phyloP scores from a whole-genome alignment of 306 rosid species.

The Lotus japonicus region DNA sequence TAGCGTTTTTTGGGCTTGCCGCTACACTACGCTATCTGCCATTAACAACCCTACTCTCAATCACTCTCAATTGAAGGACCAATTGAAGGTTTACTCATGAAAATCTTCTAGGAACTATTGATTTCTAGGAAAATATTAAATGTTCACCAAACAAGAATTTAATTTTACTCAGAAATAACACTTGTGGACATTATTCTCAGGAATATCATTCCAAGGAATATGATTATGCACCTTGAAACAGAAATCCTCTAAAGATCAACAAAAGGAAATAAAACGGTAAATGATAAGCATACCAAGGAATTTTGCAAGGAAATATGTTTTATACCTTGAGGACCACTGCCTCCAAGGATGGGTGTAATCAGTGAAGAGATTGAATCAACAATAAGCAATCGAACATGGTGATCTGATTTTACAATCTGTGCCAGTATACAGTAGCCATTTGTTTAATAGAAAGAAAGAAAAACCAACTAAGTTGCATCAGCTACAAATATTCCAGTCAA shows the following conservation, averaged over 20 bases:
- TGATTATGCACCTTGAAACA: too few relatives aligned
- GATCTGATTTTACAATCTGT: slow-evolving; percentile 41
- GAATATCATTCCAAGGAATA: too few relatives aligned
- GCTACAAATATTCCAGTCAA: slow-evolving; percentile 7
- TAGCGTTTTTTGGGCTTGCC: too few relatives aligned
- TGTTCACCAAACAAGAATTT: too few relatives aligned
- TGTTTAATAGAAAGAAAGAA: slow-evolving; percentile 15
- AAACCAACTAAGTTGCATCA: neutral
- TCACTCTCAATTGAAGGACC: too few relatives aligned
- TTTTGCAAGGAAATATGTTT: slow-evolving; percentile 19
- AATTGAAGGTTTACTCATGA: too few relatives aligned
- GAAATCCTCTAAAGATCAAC: neutral
- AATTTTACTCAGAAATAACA: too few relatives aligned
- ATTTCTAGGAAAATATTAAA: too few relatives aligned
- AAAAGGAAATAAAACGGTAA: slow-evolving; percentile 8
- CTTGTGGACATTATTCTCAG: too few relatives aligned
- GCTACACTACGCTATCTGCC: too few relatives aligned
- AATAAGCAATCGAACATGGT: slow-evolving; percentile 56
- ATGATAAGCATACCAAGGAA: slow-evolving; percentile 10
- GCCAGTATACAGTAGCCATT: slow-evolving; percentile 21
- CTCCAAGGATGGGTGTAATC: slow-evolving; percentile 80
- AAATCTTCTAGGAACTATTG: too few relatives aligned
- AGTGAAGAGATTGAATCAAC: slow-evolving; percentile 82
- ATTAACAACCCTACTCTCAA: too few relatives aligned
- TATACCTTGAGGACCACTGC: slow-evolving; percentile 74